Percentiles rank a stretch among this genome's conserved stretches.
Conservation (phyloP, 2,329 filamentous ascomycete genomes). For the Dothidotthia symphoricarpi region DNA sequence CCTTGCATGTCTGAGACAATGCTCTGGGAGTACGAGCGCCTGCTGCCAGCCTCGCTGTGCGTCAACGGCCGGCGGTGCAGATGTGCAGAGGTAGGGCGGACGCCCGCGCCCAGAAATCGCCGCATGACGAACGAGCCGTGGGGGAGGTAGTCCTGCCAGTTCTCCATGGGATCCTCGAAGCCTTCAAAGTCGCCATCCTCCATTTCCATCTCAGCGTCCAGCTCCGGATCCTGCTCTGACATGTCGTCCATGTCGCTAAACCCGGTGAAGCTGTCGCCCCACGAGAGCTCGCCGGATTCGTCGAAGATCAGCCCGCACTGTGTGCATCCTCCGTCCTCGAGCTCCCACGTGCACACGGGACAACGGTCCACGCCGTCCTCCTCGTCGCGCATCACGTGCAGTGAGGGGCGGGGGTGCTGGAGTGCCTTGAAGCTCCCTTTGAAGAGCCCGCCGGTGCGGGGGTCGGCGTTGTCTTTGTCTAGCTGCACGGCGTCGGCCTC, state of each 20-base stretch:
- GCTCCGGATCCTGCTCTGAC: constrained; percentile 40
- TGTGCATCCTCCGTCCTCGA: constrained; percentile 59
- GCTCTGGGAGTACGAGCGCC: constrained; percentile 43
- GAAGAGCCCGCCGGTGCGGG: constrained; percentile 59
- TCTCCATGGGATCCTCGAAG: constrained; percentile 32
- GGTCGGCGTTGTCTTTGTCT: constrained; percentile 57
- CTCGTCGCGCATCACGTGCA: constrained; percentile 52
- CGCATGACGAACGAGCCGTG: constrained; percentile 37
- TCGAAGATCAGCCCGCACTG: constrained; percentile 55
- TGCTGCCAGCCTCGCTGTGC: constrained; percentile 45
- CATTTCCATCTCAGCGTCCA: constrained; percentile 45
- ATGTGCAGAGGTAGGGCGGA: constrained; percentile 21
- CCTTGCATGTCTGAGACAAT: constrained; percentile 42
- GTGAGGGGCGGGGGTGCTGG: constrained; percentile 21
- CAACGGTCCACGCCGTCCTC: constrained; percentile 63
- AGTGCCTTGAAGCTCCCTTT: constrained; percentile 56
- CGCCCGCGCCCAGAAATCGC: constrained; percentile 32
- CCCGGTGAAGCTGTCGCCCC: constrained; percentile 41
- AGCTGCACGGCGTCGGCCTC: constrained; percentile 60
- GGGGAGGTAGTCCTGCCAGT: constrained; percentile 32
- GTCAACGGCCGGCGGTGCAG: constrained; percentile 36
- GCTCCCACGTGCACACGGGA: constrained; percentile 61
- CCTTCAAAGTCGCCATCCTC: constrained; percentile 38
- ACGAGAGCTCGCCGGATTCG: constrained; percentile 45
- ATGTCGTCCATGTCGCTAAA: constrained; percentile 49